Evolutionary conservation across 208 protist genomes (phyloP), one percentile per base, ranked within the genome.

Genomic region (Wallacemonas sp.): DNA sequence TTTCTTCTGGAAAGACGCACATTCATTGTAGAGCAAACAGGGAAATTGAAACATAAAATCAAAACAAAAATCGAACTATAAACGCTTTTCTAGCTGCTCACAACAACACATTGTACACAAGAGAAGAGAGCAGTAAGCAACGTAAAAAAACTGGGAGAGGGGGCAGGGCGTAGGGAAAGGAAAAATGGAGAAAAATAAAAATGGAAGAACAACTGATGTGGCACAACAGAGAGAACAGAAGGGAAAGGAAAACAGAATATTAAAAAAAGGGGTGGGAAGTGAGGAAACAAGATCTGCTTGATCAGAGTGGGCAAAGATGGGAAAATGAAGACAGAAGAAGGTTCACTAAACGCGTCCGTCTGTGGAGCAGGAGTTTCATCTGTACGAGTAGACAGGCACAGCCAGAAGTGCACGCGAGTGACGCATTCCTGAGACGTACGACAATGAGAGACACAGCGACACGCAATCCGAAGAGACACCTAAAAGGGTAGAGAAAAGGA

Each of bases 31-130:
- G n/a, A n/a, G n/a, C n/a, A n/a, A n/a, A n/a, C n/a, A n/a, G n/a
- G n/a, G n/a, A n/a, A n/a, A n/a, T n/a, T n/a, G n/a, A n/a, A n/a
- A n/a, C n/a, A n/a, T n/a, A n/a, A 63, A 55, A 26, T 36, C 0
- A 8, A 62, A 32, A 30, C 6, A 41, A 36, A 52, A 41, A 66
- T 55, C 24, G 44, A 70, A 62, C 56, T 52, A 63, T 63, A 70
- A 54, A 55, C 36, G 39, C 32, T 62, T 63, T 70, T 54, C 36
- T 48, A n/a, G 12, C 39, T 70, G n/a, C 62, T 70, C 46, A 44
- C 34, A 23, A 41, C 9, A 5, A 6, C n/a, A n/a, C 44, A 26
- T 29, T 46, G 48, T 38, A 43, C 29, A 48, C 27, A 46, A 6
- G 33, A 64, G 64, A n/a, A 39, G n/a, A 39, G 26, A 55, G 9